phyloP scores from a whole-genome alignment of 1,284 basidiomycete species.

The Ustilago hordei region DNA sequence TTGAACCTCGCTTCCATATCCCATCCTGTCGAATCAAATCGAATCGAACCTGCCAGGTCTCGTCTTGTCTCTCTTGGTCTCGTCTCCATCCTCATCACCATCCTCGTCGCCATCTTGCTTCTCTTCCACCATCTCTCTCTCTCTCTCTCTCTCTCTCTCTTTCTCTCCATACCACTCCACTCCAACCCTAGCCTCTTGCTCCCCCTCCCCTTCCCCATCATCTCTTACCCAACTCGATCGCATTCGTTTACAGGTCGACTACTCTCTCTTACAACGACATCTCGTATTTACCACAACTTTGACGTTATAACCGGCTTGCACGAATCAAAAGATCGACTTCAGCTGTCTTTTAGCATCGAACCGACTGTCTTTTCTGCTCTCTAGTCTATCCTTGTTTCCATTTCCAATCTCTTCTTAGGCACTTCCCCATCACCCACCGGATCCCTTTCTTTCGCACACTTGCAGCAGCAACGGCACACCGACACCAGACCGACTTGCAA shows the following conservation, averaged over 20 bases:
- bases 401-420: conserved; percentile 3
- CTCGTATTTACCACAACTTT: conserved; percentile 9
- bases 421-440: conserved; percentile 5
- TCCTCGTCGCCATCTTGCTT: conserved; percentile 38
- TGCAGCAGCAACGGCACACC: not conserved
- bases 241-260: conserved; percentile 29
- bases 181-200: conserved; percentile 4
- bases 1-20: conserved; percentile 14
- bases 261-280: conserved; percentile 19
- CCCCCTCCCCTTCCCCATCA: not conserved
- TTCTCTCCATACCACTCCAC: conserved; percentile 13
- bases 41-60: conserved; percentile 2
- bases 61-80: conserved; percentile 3
- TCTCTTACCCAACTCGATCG: conserved; percentile 26
- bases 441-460: conserved; percentile 11
- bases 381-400: conserved; percentile 4
- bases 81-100: conserved; percentile 21
- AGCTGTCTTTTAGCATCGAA: conserved; percentile 24
- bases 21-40: conserved; percentile 18
- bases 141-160: conserved; percentile 10
- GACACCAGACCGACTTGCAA: not conserved
- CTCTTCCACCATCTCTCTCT: conserved; percentile 35
- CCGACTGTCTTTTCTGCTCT: conserved; percentile 41
- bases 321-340: conserved; percentile 13
- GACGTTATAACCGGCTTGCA: conserved; percentile 24